Evolutionary conservation across 257 asterid genomes (phyloP), one percentile per base, ranked within the genome.

Genomic region (Solanum pimpinellifolium): DNA sequence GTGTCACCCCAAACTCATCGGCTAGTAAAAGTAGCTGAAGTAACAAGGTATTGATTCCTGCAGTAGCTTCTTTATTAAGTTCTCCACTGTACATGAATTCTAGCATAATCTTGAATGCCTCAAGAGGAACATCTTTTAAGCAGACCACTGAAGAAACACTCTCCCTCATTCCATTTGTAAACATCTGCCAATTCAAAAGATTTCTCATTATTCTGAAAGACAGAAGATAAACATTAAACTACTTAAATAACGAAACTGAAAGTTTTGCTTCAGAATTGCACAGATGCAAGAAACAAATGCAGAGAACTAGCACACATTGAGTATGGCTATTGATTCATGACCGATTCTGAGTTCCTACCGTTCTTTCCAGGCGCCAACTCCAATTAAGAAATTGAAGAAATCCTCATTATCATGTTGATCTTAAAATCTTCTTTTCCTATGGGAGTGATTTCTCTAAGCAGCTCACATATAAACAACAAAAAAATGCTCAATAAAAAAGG

Each of bases 101-200:
- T 11, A 97, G 94, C 98, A 97, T 94, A 83, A 91, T 87, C 87
- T 72, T 81, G 89, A 95, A 96, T 25, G 99, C 96, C 85, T 97
- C 98, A 59, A 88, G 87, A 90, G 93, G 91, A 77, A 97, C 92
- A 86, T 96, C 99, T 90, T 92, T 95, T 90, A 97, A 91, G 92
- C 90, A 91, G 89, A 95, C 90, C 87, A 88, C 90, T 4, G 98
- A 86, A 31, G 98, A 93, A 89, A 74, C 90, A 86, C 98, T 96
- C 92, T 96, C 99, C 9, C 92, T 93, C 99, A 97, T 96, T 91
- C 99, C 99, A 90, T 96, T 97, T 68, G 99, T 95, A 92, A 97
- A 96, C 99, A 97, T 97, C 99, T 97, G 95, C 88, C 44, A 89
- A 76, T 76, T 86, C 76, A 37, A 78, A 80, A 59, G 37, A 77